These are phyloP conservation scores for Neonectria magnoliae DNA, from an alignment of 2,329 filamentous ascomycete species.

Conservation along the genomic window DNA sequence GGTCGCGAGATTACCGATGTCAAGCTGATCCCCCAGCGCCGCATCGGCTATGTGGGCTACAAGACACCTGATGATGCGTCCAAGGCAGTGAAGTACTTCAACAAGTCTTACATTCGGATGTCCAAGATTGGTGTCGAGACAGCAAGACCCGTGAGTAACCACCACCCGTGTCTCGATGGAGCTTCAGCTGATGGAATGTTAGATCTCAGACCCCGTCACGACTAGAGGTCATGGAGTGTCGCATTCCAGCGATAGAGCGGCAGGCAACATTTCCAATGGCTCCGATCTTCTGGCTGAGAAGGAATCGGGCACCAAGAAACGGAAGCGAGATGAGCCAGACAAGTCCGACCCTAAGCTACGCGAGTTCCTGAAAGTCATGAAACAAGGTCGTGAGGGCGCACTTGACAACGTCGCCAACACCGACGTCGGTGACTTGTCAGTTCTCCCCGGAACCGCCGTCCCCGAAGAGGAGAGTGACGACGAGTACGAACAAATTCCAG, in stretches of 20 bases:
- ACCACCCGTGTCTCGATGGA: constrained; percentile 30
- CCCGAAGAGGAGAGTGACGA: constrained; percentile 73
- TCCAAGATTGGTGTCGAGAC: constrained; percentile 91
- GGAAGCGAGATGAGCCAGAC: constrained; percentile 69
- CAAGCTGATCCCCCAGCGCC: constrained; percentile 87
- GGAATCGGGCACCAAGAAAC: constrained; percentile 67
- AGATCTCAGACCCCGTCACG: constrained; percentile 57
- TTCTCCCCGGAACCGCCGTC: constrained; percentile 48
- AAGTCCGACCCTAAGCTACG: constrained; percentile 81
- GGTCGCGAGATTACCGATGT: constrained; percentile 86
- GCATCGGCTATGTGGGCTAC: constrained; percentile 97
- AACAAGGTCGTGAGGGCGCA: constrained; percentile 56
- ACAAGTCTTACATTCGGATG: constrained; percentile 94
- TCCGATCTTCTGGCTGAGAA: constrained; percentile 38
- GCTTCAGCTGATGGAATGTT: constrained; percentile 51
- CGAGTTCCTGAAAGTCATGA: constrained; percentile 88
- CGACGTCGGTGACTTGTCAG: constrained; percentile 31
- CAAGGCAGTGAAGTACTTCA: constrained; percentile 92
- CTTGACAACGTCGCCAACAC: constrained; percentile 45
- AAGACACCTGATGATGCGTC: constrained; percentile 82
- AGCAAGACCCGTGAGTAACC: constrained; percentile 75
- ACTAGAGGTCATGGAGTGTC: constrained; percentile 41
- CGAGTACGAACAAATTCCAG: constrained; percentile 75
- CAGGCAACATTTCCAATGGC: constrained; percentile 28
- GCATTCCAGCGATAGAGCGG: constrained; percentile 38